phyloP scores from a whole-genome alignment of 2,329 filamentous ascomycete species.

The Botryotinia globosa region DNA sequence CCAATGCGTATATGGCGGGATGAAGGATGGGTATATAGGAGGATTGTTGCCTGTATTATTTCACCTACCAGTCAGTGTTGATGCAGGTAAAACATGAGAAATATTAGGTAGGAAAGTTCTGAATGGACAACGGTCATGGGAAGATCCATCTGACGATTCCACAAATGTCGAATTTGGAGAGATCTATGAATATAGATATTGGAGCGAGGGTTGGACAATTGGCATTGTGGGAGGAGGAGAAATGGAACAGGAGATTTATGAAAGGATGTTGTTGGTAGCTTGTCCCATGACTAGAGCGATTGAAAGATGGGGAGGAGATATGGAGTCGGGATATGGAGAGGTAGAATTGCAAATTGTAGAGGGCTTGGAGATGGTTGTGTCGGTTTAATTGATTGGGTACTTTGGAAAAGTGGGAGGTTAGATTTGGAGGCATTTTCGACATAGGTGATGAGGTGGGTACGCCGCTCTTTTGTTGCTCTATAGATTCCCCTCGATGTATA shows the following conservation, averaged over 20 bases:
- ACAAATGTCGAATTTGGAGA: background rate
- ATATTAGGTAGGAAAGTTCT: background rate
- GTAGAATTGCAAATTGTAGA: background rate
- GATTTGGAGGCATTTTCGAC: background rate
- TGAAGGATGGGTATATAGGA: slow-evolving; percentile 25
- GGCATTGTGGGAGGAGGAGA: slow-evolving; percentile 5
- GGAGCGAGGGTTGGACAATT: background rate
- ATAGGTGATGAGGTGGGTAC: background rate
- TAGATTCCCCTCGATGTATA: background rate
- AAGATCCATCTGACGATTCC: background rate
- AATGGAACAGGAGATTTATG: slow-evolving; percentile 6
- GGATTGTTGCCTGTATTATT: slow-evolving; percentile 20
- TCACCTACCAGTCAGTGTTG: slow-evolving; percentile 21
- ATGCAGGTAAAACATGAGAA: slow-evolving; percentile 14
- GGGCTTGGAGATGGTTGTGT: background rate
- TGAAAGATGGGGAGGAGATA: background rate
- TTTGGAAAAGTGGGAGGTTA: background rate
- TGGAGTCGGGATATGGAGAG: background rate
- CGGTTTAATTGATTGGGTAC: background rate
- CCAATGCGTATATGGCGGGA: slow-evolving; percentile 21
- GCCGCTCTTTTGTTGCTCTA: background rate
- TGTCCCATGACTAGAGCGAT: background rate
- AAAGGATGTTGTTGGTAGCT: slow-evolving; percentile 18
- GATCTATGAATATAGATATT: background rate
- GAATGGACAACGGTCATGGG: background rate